Evolutionary conservation across 2,329 filamentous ascomycete genomes (phyloP), one percentile per base, ranked within the genome.

Genomic region (Fusarium nelsonii): DNA sequence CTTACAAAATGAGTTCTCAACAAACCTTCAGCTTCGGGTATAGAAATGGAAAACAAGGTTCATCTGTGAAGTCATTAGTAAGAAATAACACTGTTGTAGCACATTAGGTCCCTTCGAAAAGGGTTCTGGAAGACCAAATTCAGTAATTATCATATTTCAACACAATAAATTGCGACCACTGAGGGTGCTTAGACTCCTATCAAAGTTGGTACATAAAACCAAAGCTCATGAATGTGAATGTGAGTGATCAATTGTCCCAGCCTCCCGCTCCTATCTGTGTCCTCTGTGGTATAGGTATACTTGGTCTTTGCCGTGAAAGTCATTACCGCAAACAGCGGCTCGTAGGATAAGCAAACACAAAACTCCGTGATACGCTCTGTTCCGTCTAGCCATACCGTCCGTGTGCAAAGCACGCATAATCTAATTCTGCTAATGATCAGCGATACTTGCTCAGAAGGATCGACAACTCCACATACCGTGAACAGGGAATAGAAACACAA

Each of bases 241-340:
- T 39, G 23, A 28, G 26, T 40, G 34, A 51, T 51, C n/a, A 51
- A 65, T 66, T 69, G 56, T 66, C 56, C 54, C 41, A 61, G 43
- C 45, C 65, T 63, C 54, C 66, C 36, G 30, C 32, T 58, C 58
- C 69, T 49, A 44, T 65, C 58, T 57, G 52, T 70, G 41, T 40
- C 58, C 56, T 52, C 39, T 72, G 69, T 51, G 48, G 34, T 51
- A 51, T 51, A 51, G 37, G 69, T 72, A 72, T 72, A 70, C 69
- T 63, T 68, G 56, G 46, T 68, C 63, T 59, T 65, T 58, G 59
- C 63, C 69, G 58, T 72, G 50, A 72, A 71, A 59, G 54, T 68
- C 65, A 39, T 71, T 34, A 46, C 69, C 69, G 62, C 59, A 54
- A 68, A 62, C 28, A 34, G 56, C 62, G 63, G 53, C 65, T 39